Evolutionary conservation across 78 protist species (phyloP), one percentile per base, ranked within the genome.

Genomic region (Dictyostelium capitatum): DNA sequence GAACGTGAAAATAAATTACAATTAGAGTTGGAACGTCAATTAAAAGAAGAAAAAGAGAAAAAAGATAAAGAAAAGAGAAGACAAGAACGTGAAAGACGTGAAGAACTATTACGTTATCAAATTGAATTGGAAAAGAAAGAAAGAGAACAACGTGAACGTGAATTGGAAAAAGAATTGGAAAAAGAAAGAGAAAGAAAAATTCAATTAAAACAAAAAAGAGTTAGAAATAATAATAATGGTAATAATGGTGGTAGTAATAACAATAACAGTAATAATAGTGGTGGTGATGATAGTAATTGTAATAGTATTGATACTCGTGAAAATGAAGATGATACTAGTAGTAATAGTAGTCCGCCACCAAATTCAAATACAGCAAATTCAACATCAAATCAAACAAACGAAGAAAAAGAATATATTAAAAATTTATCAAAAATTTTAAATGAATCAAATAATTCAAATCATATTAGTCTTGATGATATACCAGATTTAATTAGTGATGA

Each of bases 61-160:
- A 79, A 79, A 20, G 83, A 79, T 11, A 79, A 79, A 54, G 83
- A 79, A 79, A 79, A 54, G 30, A 79, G 83, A 79, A 79, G 83
- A 79, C 43, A 50, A 12, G 83, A 79, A 32, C 10, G 83, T 8
- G 83, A 79, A 54, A 79, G 59, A 79, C 25, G 83, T 32, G 83
- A 79, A 79, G 83, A 79, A 17, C 14, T 14, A n/a, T 20, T 79
- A 32, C 57, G 70, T 50, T 79, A 51, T 79, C 83, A 79, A 79
- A 79, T 79, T 54, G 83, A 79, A 54, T 32, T 54, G 47, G 83
- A 79, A 79, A 79, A 43, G 23, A 51, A 56, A 54, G 83, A 79
- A 56, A n/a, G 83, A 3, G 83, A 79, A 79, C 65, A 50, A 54
- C 57, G 83, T 50, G 83, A 79, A 79, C 25, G 25, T 17, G 56